Evolutionary conservation across 495 filamentous ascomycete species (phyloP), one percentile per base, ranked within the genome.

Genomic region (Penicilliopsis zonata): DNA sequence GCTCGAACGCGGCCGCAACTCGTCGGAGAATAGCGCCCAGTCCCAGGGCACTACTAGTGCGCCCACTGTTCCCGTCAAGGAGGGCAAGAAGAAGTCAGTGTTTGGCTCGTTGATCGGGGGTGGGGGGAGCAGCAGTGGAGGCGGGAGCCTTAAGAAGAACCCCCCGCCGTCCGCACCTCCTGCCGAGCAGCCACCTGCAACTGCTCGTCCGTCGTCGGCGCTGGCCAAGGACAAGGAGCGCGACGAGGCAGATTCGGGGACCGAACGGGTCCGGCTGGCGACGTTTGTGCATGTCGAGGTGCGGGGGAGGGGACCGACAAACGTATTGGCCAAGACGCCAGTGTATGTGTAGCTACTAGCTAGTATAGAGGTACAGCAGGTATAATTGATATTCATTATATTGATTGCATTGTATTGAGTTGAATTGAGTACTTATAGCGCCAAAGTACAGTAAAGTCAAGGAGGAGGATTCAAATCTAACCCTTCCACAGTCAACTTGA

Each of bases 271-370:
- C 28, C 70, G 90, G 17, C 77, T 95, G 49, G 75, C 88, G 13
- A 80, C 80, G 1, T 94, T 94, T 47, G 61, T 95, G 28, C 78
- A 74, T 1, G 80, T 93, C 6, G 84, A 94, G 54, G 84, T 96
- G 5, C 65, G 86, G 36, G 61, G 61, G 5, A 53, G 57, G 26
- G 61, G 58, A 2, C 53, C 59, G 3, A 66, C 80, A 42, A 84
- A 79, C 50, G 80, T 94, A 33, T 57, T 98, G 46, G 65, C 80
- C 13, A 94, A 94, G 61, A 80, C 90, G 23, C 86, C 92, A 10
- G 83, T 95, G n/a, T 98, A 82, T 74, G n/a, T n/a, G n/a, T n/a
- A n/a, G n/a, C n/a, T n/a, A n/a, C n/a, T n/a, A n/a, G n/a, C n/a
- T n/a, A n/a, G n/a, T n/a, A n/a, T n/a, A n/a, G n/a, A n/a, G n/a